Evolutionary conservation across 2,329 filamentous ascomycete species (phyloP), one percentile per base, ranked within the genome.

Genomic region (Diaporthe caulivora): DNA sequence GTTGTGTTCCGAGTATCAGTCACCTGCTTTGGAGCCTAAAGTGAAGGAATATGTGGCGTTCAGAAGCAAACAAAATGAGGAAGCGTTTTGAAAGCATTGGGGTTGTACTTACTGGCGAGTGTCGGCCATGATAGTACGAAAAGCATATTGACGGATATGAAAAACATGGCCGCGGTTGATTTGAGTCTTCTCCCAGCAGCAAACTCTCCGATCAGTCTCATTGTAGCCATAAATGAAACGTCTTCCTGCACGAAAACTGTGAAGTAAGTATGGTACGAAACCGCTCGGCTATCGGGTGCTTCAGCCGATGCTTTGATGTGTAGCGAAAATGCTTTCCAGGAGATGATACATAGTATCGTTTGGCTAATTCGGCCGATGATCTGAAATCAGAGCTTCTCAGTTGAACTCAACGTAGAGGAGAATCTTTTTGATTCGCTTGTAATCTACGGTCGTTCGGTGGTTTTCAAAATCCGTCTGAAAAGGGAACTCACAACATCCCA

Each of bases 401-500:
- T 24, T 4, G 4, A 47, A 18, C 5, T 13, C 55, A 40, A 26
- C 24, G 10, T 21, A 6, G 34, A 5, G n/a, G 17, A n/a, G n/a
- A 9, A 24, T 29, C 9, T 1, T n/a, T n/a, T n/a, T n/a, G n/a
- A n/a, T n/a, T n/a, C n/a, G n/a, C n/a, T n/a, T n/a, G n/a, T n/a
- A n/a, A n/a, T n/a, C n/a, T n/a, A n/a, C n/a, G n/a, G n/a, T n/a
- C n/a, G n/a, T n/a, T n/a, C n/a, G n/a, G n/a, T n/a, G n/a, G n/a
- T n/a, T n/a, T n/a, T n/a, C n/a, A n/a, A n/a, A n/a, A n/a, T n/a
- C n/a, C n/a, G n/a, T n/a, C n/a, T n/a, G n/a, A n/a, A n/a, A n/a
- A n/a, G n/a, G n/a, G n/a, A 31, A 64, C 58, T 64, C 47, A 64
- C 58, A 64, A 64, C 58, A 34, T 64, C 58, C 58, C 58, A 64